A percentile compares a stretch with the other conserved stretches of the same genome.
Conservation (phyloP, 2,329 filamentous ascomycete species). For the Cladosporium sp. region DNA sequence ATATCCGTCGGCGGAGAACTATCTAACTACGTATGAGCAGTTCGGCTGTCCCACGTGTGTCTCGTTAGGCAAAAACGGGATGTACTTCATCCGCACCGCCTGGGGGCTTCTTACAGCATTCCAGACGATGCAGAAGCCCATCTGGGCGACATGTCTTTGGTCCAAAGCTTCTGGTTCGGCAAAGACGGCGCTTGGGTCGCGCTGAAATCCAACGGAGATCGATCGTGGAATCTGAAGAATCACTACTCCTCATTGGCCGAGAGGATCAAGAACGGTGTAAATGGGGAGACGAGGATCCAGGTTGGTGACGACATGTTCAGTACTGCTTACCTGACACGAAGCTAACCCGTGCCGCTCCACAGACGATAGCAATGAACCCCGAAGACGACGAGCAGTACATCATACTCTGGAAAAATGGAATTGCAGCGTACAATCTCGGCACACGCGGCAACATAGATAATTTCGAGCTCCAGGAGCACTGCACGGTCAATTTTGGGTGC, state of each 20-base stretch:
- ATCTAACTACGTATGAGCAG: constrained; percentile 13
- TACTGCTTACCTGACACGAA: not conserved
- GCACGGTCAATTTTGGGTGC: constrained; percentile 12
- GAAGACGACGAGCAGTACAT: constrained; percentile 15
- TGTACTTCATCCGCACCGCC: constrained; percentile 16
- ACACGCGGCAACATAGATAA: not conserved
- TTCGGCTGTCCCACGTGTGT: constrained; percentile 18
- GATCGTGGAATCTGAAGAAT: constrained; percentile 16
- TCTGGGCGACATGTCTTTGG: constrained; percentile 13
- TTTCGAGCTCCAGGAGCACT: constrained; percentile 14
- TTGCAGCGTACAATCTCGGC: constrained; percentile 15
- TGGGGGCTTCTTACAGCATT: constrained; percentile 18
- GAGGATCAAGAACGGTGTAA: constrained; percentile 7
- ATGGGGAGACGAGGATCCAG: constrained; percentile 9
- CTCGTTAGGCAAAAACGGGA: constrained; percentile 1
- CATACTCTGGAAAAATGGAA: constrained; percentile 16
- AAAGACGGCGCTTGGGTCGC: constrained; percentile 20
- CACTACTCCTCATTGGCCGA: constrained; percentile 4
- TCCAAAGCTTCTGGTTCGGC: constrained; percentile 24
- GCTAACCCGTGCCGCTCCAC: not conserved
- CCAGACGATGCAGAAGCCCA: constrained; percentile 9
- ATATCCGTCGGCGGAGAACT: constrained; percentile 11
- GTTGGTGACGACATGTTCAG: not conserved
- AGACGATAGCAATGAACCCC: constrained; percentile 17
- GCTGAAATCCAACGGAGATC: constrained; percentile 6